Evolutionary conservation across 768 basidiomycete species (phyloP).

Genomic region (Suillus brevipes): DNA sequence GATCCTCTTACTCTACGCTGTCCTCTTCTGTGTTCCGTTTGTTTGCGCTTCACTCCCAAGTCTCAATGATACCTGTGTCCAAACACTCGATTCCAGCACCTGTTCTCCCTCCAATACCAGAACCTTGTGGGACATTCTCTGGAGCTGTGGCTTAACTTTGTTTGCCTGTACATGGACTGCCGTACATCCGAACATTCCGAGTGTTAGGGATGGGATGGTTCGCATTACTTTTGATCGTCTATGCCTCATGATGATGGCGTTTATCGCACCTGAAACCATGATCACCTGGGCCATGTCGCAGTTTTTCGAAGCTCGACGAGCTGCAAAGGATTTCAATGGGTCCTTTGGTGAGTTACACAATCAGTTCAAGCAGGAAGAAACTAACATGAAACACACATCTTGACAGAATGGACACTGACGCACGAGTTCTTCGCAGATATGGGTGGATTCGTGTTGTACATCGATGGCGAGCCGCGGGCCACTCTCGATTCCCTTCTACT

Average conservation of each 20-base stretch:
- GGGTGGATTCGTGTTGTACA: background rate
- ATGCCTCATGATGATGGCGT: background rate
- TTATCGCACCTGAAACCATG: background rate
- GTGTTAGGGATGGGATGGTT: background rate
- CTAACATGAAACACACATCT: background rate
- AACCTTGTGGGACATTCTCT: background rate
- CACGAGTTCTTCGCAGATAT: background rate
- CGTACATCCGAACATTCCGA: background rate
- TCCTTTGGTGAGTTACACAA: background rate
- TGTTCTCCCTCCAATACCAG: background rate
- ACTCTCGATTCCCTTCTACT: background rate
- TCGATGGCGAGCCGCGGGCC: background rate
- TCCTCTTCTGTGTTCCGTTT: conserved; percentile 35
- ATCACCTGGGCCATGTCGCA: fast-evolving
- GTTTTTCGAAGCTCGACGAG: fast-evolving
- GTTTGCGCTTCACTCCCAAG: background rate
- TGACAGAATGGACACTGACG: background rate
- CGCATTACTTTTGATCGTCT: background rate
- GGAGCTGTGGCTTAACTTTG: background rate
- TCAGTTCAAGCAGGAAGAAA: background rate
- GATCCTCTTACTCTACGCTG: background rate
- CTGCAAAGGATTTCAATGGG: background rate
- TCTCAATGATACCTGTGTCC: background rate
- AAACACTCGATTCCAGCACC: background rate
- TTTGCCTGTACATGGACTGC: background rate